Conservation (phyloP, 2,329 filamentous ascomycete genomes). For the Trichoderma oligosporum region DNA sequence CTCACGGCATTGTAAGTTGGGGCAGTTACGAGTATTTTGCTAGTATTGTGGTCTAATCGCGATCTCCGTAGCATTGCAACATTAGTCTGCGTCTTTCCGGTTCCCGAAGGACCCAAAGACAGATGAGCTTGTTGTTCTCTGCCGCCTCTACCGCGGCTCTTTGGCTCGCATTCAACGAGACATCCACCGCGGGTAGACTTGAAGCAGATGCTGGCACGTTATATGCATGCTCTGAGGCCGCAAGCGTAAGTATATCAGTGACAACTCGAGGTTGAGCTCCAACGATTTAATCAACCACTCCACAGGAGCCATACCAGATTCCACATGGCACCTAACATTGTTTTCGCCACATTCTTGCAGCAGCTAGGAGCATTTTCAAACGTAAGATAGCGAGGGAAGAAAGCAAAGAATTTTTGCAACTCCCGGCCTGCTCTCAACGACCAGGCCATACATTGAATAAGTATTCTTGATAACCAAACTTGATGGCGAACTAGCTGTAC, state of each 20-base stretch:
- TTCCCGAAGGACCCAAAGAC: conserved; percentile 44
- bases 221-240: background rate
- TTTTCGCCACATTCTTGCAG: conserved; percentile 38
- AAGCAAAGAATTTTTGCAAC: conserved; percentile 35
- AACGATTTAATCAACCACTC: conserved; percentile 27
- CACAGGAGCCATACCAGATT: conserved; percentile 34
- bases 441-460: conserved; percentile 39
- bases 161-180: conserved; percentile 22
- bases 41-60: conserved; percentile 25
- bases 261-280: background rate
- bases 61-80: conserved; percentile 37
- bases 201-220: background rate
- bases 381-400: conserved; percentile 36
- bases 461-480: conserved; percentile 29
- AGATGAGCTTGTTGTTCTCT: conserved; percentile 33
- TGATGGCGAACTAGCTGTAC: conserved; percentile 30
- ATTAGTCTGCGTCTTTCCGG: conserved; percentile 43
- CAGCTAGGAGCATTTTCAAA: conserved; percentile 36
- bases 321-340: conserved; percentile 37
- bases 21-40: conserved; percentile 37
- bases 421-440: conserved; percentile 30
- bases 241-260: background rate
- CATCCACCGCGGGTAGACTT: background rate
- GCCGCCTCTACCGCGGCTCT: conserved; percentile 23
- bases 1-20: conserved; percentile 46